Conservation (phyloP, 2,329 filamentous ascomycete genomes). For the Fusarium ramigenum region DNA sequence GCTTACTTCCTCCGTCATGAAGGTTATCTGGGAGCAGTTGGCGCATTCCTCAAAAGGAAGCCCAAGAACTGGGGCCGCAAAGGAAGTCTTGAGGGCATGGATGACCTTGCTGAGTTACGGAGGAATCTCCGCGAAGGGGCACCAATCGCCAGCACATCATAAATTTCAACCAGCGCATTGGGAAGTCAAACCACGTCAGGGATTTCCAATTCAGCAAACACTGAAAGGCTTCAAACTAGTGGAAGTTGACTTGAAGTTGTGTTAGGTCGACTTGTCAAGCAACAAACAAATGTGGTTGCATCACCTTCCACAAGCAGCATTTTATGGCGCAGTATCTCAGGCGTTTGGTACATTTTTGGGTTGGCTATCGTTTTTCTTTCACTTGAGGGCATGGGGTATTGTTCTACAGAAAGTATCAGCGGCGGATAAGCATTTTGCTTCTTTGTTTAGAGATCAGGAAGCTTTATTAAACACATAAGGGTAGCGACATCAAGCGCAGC, state of each 20-base stretch:
- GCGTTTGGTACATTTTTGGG: constrained; percentile 25
- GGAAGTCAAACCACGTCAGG: background rate
- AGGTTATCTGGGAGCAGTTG: constrained; percentile 92
- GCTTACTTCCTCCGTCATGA: constrained; percentile 97
- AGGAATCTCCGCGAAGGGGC: constrained; percentile 33
- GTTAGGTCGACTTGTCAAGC: background rate
- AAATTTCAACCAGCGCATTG: background rate
- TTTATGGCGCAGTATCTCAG: constrained; percentile 17
- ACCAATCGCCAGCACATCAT: constrained; percentile 13
- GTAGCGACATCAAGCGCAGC: background rate
- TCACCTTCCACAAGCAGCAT: background rate
- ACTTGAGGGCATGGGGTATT: constrained; percentile 9
- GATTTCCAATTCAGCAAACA: background rate
- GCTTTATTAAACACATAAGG: background rate
- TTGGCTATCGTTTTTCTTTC: constrained; percentile 16
- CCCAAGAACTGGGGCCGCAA: constrained; percentile 90
- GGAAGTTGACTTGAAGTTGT: background rate
- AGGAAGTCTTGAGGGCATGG: constrained; percentile 73
- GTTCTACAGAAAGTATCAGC: background rate
- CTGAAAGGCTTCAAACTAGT: constrained; percentile 6
- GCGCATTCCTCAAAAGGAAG: constrained; percentile 91
- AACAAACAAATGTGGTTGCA: background rate
- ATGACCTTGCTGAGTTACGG: constrained; percentile 46
- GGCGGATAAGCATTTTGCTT: background rate
- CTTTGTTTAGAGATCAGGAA: background rate